Evolutionary conservation across 208 protist genomes (phyloP), one percentile per base, ranked within the genome.

Genomic region (Acanthamoeba triangularis): DNA sequence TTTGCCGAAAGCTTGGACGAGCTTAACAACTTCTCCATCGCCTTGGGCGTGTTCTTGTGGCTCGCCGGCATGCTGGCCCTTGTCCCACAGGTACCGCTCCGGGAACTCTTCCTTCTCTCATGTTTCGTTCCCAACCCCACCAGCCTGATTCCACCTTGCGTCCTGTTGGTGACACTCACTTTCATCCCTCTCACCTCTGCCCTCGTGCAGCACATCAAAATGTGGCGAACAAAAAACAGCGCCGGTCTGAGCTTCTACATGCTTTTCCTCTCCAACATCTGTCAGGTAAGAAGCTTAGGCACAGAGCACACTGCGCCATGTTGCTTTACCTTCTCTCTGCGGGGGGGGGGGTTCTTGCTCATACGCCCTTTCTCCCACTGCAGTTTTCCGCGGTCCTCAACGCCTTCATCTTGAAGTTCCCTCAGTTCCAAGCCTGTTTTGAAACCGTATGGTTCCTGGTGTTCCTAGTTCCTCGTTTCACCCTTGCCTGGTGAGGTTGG

Each of bases 161-260:
- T 47, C 37, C 69, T 78, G 23, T 41, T 37, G 25, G 30, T 44
- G 37, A 18, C 61, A 67, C 61, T 67, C 61, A 7, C 4, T 67
- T 5, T 69, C 63, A 61, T 61, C 16, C 11, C 11, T 59, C 20
- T 69, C n/a, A 25, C 3, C 49, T 14, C 3, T 61, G 54, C 14
- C 20, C 54, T 18, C 35, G 30, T n/a, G 20, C 72, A 80, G 72
- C 72, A 80, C 41, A 80, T 80, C 41, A 80, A 80, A 49, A 80
- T 80, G 72, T 80, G 28, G 72, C 28, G 35, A 80, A 80, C 72
- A 23, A 80, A 80, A 30, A 47, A 23, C 72, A 80, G 72, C 72
- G n/a, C 72, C 33, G 72, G 72, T 23, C 72, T 80, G n/a, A 80
- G 72, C 41, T 80, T 80, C 72, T 80, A 80, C 72, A 80, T 80